Evolutionary conservation across 805 yeast genomes (phyloP), one percentile per base, ranked within the genome.

Genomic region (Kodamaea hsintzibuensis): DNA sequence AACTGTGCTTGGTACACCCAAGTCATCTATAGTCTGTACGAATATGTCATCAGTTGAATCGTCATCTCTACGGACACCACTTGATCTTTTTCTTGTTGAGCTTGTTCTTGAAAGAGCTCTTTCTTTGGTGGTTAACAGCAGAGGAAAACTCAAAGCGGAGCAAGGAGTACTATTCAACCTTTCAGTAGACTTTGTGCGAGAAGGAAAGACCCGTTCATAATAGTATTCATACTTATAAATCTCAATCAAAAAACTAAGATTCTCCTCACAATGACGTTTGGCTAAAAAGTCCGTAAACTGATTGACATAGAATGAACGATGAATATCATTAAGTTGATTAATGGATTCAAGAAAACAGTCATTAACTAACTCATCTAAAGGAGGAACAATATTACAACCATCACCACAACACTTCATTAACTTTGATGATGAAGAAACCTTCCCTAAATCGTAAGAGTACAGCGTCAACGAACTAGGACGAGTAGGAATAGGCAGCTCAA

Each of bases 191-290:
- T 45, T 38, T 27, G 35, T 18, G 6, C 44, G 50, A 30, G 14
- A 42, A 48, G 13, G 67, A 18, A 48, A 55, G 14, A 62, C 51
- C 40, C 60, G 56, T 48, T 74, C 77, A 69, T 75, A 76, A 50
- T 68, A 68, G 61, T 73, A 69, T 57, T 80, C 82, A 61, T 80
- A 80, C 49, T 72, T 74, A 61, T 63, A 78, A 14, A 79, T 77
- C 53, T 76, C 78, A 3, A 79, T 68, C 30, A 80, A 62, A 55
- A 80, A 80, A 44, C 69, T 62, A 42, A 80, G 66, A 62, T 77
- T 79, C 61, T 80, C 83, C 50, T 68, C 69, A 60, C 80, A 74
- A 56, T 80, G 82, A 35, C 72, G 64, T n/a, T 67, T 62, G 13
- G 44, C 53, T n/a, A 76, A 65, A 56, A 66, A 74, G 13, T 65